Conservation (phyloP, 75 land plant species). For the Pinus albicaulis region DNA sequence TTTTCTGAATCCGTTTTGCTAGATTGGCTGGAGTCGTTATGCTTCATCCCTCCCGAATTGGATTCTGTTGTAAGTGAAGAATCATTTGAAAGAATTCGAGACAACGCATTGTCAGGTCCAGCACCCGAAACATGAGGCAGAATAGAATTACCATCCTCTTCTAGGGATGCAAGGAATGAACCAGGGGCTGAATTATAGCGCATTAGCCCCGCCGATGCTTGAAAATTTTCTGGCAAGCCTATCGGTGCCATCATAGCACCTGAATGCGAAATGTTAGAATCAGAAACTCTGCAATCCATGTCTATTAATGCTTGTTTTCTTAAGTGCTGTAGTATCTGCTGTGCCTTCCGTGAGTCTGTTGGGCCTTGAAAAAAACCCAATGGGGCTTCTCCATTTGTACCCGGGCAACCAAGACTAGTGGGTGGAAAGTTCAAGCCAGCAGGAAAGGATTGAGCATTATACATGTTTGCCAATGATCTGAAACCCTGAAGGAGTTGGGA, state of each 20-base stretch:
- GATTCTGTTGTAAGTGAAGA: conserved; percentile 6
- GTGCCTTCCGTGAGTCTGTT: background rate
- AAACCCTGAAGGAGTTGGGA: too few relatives aligned
- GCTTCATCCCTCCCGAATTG: conserved; percentile 5
- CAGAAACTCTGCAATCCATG: background rate
- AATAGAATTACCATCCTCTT: background rate
- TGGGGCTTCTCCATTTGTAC: background rate
- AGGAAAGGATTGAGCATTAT: conserved; percentile 8
- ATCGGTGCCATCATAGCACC: background rate
- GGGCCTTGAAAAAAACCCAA: background rate
- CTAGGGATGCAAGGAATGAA: conserved; percentile 6
- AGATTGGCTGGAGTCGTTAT: conserved; percentile 1
- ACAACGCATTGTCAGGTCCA: conserved; percentile 5
- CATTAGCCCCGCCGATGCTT: conserved; percentile 6
- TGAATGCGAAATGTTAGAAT: conserved; percentile 2
- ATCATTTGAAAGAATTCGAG: conserved; percentile 12
- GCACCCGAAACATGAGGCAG: conserved; percentile 8
- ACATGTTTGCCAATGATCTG: background rate
- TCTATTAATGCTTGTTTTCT: background rate
- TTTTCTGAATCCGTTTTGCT: background rate
- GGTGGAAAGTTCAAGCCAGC: conserved; percentile 3
- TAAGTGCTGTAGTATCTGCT: conserved; percentile 7
- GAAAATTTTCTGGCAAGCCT: conserved; percentile 7
- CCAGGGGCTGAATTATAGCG: conserved; percentile 15
- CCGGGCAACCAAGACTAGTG: background rate